Percentiles rank a stretch among this genome's conserved stretches.
These are phyloP conservation scores for Parachlorella kessleri DNA, from an alignment of 139 green algal genomes.

Conservation along the genomic window DNA sequence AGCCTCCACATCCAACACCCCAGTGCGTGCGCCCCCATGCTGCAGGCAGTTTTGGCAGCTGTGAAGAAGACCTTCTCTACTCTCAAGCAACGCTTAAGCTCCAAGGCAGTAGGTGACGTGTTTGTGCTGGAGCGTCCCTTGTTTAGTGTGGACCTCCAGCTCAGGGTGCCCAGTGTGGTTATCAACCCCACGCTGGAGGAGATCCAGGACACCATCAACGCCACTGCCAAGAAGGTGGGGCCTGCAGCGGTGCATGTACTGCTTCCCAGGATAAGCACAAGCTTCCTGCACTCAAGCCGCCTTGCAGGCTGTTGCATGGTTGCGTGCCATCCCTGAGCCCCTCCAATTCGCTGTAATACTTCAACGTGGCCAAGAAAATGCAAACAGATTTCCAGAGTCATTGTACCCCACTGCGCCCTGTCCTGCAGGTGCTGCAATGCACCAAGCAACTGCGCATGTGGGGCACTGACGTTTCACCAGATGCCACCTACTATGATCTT, in stretches of 20 bases:
- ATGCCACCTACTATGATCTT: conserved; percentile 75
- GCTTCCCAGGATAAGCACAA: no score
- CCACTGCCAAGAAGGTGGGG: conserved; percentile 67
- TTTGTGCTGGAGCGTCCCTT: conserved; percentile 63
- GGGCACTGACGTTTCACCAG: conserved; percentile 46
- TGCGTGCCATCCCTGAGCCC: no score
- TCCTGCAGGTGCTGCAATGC: conserved; percentile 42
- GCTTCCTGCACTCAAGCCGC: no score
- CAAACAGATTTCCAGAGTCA: no score
- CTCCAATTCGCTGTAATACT: no score
- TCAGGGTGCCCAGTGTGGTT: conserved; percentile 82
- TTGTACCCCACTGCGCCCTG: no score
- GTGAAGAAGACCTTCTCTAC: conserved; percentile 69
- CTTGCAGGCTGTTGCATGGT: no score
- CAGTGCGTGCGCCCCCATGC: no score
- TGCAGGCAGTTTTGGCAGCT: conserved; percentile 9
- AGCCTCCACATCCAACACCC: no score
- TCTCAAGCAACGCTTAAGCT: conserved; percentile 81
- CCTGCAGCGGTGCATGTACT: no score
- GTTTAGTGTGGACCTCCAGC: conserved; percentile 85
- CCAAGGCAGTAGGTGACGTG: conserved; percentile 24
- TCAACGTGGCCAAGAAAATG: no score
- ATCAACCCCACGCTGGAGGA: conserved; percentile 86
- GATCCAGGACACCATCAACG: conserved; percentile 89
- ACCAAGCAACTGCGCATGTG: conserved; percentile 75